A percentile compares a stretch with the other conserved stretches of the same genome.
Conservation (phyloP, 108 stramenopile species). For the Parmales sp. region DNA sequence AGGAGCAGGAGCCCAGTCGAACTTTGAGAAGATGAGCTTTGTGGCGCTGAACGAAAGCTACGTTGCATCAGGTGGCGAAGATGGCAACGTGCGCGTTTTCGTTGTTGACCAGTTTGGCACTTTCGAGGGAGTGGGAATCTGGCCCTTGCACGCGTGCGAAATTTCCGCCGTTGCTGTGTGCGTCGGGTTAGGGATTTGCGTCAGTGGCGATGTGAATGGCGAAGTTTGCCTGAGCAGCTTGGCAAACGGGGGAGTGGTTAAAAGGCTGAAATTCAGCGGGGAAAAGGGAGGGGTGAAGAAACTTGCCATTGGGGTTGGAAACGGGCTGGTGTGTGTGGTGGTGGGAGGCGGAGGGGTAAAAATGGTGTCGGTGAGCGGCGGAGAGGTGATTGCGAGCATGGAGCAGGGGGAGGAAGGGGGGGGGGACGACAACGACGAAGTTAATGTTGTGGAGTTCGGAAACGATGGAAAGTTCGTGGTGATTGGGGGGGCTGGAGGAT, state of each 20-base stretch:
- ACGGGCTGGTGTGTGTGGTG: background rate
- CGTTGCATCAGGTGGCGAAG: slow-evolving; percentile 61
- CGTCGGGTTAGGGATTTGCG: slow-evolving; percentile 47
- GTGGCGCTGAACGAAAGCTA: slow-evolving; percentile 37
- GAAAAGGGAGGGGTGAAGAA: background rate
- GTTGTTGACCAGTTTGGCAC: slow-evolving; percentile 62
- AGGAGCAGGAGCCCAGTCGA: slow-evolving; percentile 55
- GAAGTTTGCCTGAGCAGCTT: slow-evolving; percentile 62
- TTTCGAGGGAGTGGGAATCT: slow-evolving; percentile 37
- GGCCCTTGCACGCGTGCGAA: slow-evolving; percentile 61
- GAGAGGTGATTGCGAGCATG: background rate
- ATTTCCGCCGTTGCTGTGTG: slow-evolving; percentile 46
- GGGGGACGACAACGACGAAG: too few relatives aligned
- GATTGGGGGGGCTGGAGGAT: background rate
- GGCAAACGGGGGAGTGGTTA: slow-evolving; percentile 50
- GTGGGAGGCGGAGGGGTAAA: background rate
- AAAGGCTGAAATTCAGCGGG: background rate
- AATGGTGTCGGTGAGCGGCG: background rate
- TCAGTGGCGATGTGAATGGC: slow-evolving; percentile 51
- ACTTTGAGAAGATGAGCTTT: slow-evolving; percentile 44
- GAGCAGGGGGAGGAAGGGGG: too few relatives aligned
- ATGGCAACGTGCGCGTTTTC: slow-evolving; percentile 66
- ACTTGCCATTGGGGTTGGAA: background rate
- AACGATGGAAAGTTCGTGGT: background rate
- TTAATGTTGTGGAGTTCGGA: background rate